A percentile compares a stretch with the other conserved stretches of the same genome.
These are phyloP conservation scores for Fusarium haematococcum DNA, from an alignment of 2,329 filamentous ascomycete genomes.

Conservation along the genomic window DNA sequence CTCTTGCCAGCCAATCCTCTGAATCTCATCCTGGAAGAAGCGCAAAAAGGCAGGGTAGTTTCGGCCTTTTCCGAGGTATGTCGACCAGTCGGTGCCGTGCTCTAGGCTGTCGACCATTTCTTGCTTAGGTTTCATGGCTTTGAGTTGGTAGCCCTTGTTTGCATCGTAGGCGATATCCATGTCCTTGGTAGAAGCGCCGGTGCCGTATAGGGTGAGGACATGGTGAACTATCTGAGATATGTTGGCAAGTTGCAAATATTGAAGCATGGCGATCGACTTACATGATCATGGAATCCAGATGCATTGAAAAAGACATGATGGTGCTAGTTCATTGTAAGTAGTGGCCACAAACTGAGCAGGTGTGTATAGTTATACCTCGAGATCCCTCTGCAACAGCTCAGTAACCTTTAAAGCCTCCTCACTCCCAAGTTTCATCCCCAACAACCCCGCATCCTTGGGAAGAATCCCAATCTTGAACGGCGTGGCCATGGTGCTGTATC, in stretches of 20 bases:
- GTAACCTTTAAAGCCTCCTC: slow-evolving; percentile 73
- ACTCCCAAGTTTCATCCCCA: slow-evolving; percentile 60
- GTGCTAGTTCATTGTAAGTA: slow-evolving; percentile 30
- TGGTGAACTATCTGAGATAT: slow-evolving; percentile 74
- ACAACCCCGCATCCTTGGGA: slow-evolving; percentile 63
- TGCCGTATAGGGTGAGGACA: slow-evolving; percentile 79
- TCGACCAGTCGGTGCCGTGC: slow-evolving; percentile 64
- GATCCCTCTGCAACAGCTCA: slow-evolving; percentile 80
- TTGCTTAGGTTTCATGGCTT: slow-evolving; percentile 59
- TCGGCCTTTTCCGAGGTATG: slow-evolving; percentile 70
- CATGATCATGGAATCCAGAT: slow-evolving; percentile 84
- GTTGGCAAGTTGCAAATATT: neutral
- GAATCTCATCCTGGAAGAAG: slow-evolving; percentile 82
- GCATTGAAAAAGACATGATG: slow-evolving; percentile 87
- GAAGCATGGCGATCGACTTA: slow-evolving; percentile 42
- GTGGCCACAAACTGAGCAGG: neutral
- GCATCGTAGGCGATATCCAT: slow-evolving; percentile 73
- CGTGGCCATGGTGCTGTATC: slow-evolving; percentile 55
- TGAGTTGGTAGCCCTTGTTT: slow-evolving; percentile 76
- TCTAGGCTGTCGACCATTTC: slow-evolving; percentile 65
- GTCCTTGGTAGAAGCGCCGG: slow-evolving; percentile 71
- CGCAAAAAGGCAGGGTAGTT: slow-evolving; percentile 79
- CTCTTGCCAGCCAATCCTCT: slow-evolving; percentile 67
- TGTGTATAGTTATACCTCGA: slow-evolving; percentile 60
- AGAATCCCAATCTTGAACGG: slow-evolving; percentile 61